phyloP scores from a whole-genome alignment of 2,329 filamentous ascomycete genomes.

The Aspergillus latus region DNA sequence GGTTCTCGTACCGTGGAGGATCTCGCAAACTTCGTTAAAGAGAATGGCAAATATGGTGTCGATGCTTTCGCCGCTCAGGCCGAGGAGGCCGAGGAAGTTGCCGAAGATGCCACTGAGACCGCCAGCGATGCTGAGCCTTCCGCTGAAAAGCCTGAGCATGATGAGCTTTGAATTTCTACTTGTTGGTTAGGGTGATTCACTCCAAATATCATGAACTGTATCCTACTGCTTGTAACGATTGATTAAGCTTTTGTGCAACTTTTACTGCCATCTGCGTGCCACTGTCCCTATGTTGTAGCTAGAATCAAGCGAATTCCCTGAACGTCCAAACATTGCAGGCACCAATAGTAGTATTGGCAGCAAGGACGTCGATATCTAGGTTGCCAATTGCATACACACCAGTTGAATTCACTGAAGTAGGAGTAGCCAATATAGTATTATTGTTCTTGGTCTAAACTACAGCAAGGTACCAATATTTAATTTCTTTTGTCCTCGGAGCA shows the following conservation, averaged over 20 bases:
- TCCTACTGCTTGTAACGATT: conserved; percentile 4
- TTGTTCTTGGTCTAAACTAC: too few relatives aligned
- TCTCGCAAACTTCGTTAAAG: conserved; percentile 85
- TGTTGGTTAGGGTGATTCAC: conserved; percentile 12
- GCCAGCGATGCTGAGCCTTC: conserved; percentile 21
- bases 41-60: conserved; percentile 89
- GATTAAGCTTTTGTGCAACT: not conserved
- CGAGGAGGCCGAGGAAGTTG: conserved; percentile 54
- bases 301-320: too few relatives aligned
- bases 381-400: too few relatives aligned
- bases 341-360: too few relatives aligned
- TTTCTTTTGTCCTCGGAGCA: too few relatives aligned
- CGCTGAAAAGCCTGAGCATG: conserved; percentile 34
- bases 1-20: conserved; percentile 89
- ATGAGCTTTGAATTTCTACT: conserved; percentile 38
- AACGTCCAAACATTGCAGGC: too few relatives aligned
- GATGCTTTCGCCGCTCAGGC: conserved; percentile 57
- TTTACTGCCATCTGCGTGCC: not conserved
- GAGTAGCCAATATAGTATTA: too few relatives aligned
- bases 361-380: too few relatives aligned
- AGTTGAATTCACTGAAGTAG: too few relatives aligned
- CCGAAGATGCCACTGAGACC: conserved; percentile 26
- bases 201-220: not conserved
- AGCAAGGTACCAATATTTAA: too few relatives aligned
- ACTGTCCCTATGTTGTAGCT: too few relatives aligned